Evolutionary conservation across 1,284 basidiomycete species (phyloP).

Genomic region (Malassezia slooffiae): DNA sequence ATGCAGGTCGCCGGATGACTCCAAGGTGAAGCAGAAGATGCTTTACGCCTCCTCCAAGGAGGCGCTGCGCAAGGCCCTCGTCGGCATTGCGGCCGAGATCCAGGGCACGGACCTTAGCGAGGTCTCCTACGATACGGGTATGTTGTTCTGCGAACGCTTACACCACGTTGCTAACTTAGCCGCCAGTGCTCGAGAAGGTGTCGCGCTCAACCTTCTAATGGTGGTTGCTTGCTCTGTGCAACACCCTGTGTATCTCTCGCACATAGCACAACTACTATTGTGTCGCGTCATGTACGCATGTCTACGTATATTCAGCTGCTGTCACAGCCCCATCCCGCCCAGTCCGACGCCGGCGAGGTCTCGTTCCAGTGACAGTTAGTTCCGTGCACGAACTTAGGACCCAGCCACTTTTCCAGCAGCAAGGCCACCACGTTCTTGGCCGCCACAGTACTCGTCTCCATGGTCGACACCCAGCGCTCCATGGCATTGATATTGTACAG

Average conservation of each 20-base stretch:
- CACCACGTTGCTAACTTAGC: too few species aligned
- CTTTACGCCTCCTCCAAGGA: constrained; percentile 84
- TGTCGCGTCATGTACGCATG: too few species aligned
- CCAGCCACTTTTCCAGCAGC: constrained; percentile 30
- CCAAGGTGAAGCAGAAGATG: constrained; percentile 90
- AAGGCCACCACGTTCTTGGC: constrained; percentile 58
- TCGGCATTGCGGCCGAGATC: constrained; percentile 66
- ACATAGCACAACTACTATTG: too few species aligned
- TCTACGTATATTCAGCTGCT: too few species aligned
- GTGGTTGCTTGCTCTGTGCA: neutral
- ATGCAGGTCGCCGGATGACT: constrained; percentile 71
- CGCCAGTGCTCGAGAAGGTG: constrained; percentile 26
- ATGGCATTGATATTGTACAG: constrained; percentile 82
- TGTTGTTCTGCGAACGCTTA: constrained; percentile 45
- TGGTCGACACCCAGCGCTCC: constrained; percentile 55
- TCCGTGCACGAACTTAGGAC: constrained; percentile 30
- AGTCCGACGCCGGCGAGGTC: constrained; percentile 15
- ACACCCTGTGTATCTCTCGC: neutral
- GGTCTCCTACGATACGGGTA: constrained; percentile 64
- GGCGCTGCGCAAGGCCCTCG: constrained; percentile 61
- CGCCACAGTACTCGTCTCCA: constrained; percentile 82
- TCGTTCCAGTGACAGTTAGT: constrained; percentile 17
- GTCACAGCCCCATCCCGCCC: constrained; percentile 41
- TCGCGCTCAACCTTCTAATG: constrained; percentile 22
- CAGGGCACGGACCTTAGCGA: constrained; percentile 77